These are phyloP conservation scores for Jackrogersella multiformis DNA, from an alignment of 495 filamentous ascomycete genomes.

Conservation along the genomic window DNA sequence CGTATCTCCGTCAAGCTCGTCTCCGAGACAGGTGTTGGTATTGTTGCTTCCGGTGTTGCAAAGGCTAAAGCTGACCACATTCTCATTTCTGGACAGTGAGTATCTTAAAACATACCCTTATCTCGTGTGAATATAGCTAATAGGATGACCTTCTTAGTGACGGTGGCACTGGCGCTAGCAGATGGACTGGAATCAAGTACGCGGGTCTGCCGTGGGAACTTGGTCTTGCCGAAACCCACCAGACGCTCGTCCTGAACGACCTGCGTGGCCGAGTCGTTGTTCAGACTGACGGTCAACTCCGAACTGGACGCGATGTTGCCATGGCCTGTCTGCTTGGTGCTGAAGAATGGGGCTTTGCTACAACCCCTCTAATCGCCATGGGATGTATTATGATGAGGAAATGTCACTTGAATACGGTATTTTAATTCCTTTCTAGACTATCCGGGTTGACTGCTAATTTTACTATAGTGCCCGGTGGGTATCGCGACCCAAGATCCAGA, in stretches of 20 bases:
- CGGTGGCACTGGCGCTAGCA: conserved; percentile 95
- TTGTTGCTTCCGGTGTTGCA: conserved; percentile 97
- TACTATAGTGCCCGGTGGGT: conserved; percentile 79
- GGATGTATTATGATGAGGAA: conserved; percentile 97
- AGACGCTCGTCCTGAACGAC: conserved; percentile 98
- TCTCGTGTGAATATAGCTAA: not conserved
- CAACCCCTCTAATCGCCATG: conserved; percentile 94
- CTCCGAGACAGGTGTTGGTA: conserved; percentile 97
- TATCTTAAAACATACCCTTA: not conserved
- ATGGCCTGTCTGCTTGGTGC: conserved; percentile 97
- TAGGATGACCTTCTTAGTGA: conserved; percentile 58
- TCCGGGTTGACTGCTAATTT: conserved; percentile 32
- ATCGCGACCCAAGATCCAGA: conserved; percentile 97
- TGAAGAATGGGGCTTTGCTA: conserved; percentile 99
- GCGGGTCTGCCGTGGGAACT: conserved; percentile 98
- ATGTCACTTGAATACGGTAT: conserved; percentile 48
- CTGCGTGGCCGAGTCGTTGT: conserved; percentile 96
- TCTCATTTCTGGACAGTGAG: conserved; percentile 86
- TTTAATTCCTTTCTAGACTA: conserved; percentile 6
- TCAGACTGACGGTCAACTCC: conserved; percentile 95
- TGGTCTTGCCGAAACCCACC: conserved; percentile 97
- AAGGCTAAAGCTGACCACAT: conserved; percentile 99
- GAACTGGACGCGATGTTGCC: conserved; percentile 94
- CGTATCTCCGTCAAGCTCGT: conserved; percentile 99
- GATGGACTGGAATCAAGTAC: conserved; percentile 99